A percentile compares a stretch with the other conserved stretches of the same genome.
Conservation (phyloP, 805 yeast genomes). For the Saccharomyces jurei region DNA sequence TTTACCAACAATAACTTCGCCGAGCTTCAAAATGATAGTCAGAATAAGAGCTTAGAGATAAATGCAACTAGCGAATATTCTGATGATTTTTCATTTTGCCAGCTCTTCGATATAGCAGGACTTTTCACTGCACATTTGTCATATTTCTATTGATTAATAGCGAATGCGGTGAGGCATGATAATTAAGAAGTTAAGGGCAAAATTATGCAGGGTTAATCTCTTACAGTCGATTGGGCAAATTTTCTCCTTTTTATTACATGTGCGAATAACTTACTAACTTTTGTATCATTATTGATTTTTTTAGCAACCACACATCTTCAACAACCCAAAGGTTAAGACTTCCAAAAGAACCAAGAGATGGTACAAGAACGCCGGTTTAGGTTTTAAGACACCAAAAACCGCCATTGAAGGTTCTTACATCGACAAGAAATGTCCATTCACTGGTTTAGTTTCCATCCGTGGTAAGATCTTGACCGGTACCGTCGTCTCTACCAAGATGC, state of each 20-base stretch:
- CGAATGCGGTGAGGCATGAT: not conserved
- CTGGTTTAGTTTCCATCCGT: slow-evolving; percentile 94
- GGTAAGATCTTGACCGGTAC: slow-evolving; percentile 99
- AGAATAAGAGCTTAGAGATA: not conserved
- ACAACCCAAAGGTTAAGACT: slow-evolving; percentile 99
- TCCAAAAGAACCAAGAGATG: slow-evolving; percentile 99
- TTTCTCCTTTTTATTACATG: not conserved
- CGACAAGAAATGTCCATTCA: slow-evolving; percentile 99
- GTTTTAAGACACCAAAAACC: slow-evolving; percentile 99
- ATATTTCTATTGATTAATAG: not conserved
- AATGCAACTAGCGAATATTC: not conserved
- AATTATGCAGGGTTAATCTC: not conserved
- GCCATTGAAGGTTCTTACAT: slow-evolving; percentile 98
- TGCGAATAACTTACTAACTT: slow-evolving; percentile 2
- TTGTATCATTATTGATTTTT: slow-evolving; percentile 2
- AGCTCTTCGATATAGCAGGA: too few species aligned
- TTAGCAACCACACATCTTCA: slow-evolving; percentile 99
- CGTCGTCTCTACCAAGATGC: slow-evolving; percentile 99
- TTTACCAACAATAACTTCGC: not conserved
- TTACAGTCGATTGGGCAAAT: not conserved
- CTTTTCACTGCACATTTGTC: not conserved
- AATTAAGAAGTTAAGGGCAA: not conserved
- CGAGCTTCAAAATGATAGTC: too few species aligned
- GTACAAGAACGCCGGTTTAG: slow-evolving; percentile 99
- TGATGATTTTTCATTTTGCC: not conserved